These are phyloP conservation scores for Kazachstania kunashirensis DNA, from an alignment of 805 yeast species.

Conservation along the genomic window DNA sequence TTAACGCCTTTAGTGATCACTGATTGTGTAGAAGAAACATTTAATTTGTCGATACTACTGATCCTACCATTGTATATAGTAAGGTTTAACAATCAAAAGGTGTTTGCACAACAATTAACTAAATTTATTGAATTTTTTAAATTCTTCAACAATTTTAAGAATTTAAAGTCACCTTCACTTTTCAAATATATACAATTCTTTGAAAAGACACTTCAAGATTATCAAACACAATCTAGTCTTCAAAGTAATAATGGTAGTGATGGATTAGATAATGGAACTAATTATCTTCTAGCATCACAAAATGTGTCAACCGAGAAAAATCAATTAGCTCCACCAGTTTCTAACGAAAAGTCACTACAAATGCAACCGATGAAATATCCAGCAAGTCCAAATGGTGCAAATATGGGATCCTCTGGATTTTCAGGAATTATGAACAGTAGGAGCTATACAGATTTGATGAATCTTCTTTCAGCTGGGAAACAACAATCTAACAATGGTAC, in stretches of 20 bases:
- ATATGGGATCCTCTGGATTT: not conserved
- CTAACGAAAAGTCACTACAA: not conserved
- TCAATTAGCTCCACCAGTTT: not conserved
- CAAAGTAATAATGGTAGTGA: too few species aligned
- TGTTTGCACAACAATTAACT: not conserved
- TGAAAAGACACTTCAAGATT: not conserved
- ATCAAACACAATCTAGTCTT: too few species aligned
- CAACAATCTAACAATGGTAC: not conserved
- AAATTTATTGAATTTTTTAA: constrained; percentile 4
- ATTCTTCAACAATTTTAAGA: constrained; percentile 4
- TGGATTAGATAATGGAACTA: too few species aligned
- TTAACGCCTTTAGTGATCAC: constrained; percentile 6
- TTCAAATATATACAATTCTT: not conserved
- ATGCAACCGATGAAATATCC: not conserved
- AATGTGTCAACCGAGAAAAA: too few species aligned
- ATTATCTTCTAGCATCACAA: too few species aligned
- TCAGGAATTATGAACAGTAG: constrained; percentile 5
- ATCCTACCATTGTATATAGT: not conserved
- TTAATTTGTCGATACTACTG: constrained; percentile 2
- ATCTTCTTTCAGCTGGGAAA: not conserved
- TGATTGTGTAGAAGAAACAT: constrained; percentile 2
- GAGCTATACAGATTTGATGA: constrained; percentile 16
- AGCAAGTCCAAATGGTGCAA: not conserved
- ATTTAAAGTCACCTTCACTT: constrained; percentile 1
- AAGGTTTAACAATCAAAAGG: not conserved